Conservation (phyloP, 2,329 filamentous ascomycete species). For the Diaporthe helianthi region DNA sequence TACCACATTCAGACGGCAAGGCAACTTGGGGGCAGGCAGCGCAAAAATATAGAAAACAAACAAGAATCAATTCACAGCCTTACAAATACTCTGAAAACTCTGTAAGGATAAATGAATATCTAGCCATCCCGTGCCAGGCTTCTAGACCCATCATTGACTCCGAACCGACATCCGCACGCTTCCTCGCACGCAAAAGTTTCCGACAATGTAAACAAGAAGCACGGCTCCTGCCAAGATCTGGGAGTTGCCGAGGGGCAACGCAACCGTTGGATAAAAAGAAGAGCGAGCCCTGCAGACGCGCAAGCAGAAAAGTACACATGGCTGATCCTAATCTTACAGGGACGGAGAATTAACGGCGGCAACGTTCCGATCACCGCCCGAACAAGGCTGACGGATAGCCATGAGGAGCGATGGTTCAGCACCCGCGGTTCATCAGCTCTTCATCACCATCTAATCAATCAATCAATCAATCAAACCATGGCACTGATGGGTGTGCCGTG, state of each 20-base stretch:
- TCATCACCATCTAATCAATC: not conserved
- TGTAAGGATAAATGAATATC: not conserved
- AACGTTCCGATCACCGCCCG: constrained; percentile 1
- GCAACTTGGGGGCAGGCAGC: not conserved
- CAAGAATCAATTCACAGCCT: no score
- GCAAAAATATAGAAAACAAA: not conserved
- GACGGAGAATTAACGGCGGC: constrained; percentile 17
- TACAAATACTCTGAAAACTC: not conserved
- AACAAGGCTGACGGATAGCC: not conserved
- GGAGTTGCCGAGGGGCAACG: not conserved
- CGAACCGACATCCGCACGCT: not conserved
- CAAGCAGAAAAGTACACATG: not conserved
- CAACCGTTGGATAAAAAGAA: not conserved
- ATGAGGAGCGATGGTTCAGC: not conserved
- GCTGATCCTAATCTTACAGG: constrained; percentile 6
- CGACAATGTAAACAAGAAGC: not conserved
- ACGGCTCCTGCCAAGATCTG: constrained; percentile 10
- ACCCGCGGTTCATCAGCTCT: not conserved
- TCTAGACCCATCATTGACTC: not conserved
- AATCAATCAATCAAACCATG: not conserved
- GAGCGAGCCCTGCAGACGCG: not conserved
- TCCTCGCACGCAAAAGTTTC: not conserved
- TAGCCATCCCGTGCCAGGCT: not conserved
- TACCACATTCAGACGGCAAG: constrained; percentile 3
- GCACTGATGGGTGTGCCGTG: not conserved